Evolutionary conservation across 2,329 filamentous ascomycete genomes (phyloP), one percentile per base, ranked within the genome.

Genomic region (Ascomycota sp.): DNA sequence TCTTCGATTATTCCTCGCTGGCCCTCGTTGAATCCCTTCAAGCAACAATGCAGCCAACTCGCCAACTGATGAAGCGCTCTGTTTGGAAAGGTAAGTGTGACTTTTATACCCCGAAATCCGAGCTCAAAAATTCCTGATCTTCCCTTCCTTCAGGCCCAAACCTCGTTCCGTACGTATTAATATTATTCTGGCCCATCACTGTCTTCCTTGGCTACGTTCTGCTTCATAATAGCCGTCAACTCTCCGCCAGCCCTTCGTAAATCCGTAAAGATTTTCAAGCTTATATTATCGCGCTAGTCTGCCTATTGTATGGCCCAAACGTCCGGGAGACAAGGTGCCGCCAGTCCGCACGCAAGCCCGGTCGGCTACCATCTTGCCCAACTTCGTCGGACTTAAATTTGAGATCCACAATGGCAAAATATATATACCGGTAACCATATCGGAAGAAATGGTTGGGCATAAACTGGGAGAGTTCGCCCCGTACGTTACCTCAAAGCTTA

Each of bases 371-470:
- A 89, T 94, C 43, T 65, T 93, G 33, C 85, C 85, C 37, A 91
- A 79, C 54, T 93, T 93, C 49, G 81, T 94, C 31, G 83, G 83
- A 10, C 59, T 92, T 43, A 75, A 72, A 50, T 94, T 94, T 53
- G 76, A 85, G 53, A 69, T 94, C 35, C 77, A 94, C 59, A 92
- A 93, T 51, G 85, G 85, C 45, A 92, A 89, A 59, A 67, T 66
- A 21, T 93, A 93, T 53, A 58, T 75, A 42, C 79, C 89, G 41
- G 65, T 93, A 32, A 65, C 63, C 39, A 78, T 94, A 38, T 92
- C 83, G 11, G 85, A 93, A 51, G 80, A 93, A 46, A 94, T 94
- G 85, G 85, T 94, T 29, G 85, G 85, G 31, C 78, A 89, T 55
- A 94, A 93, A 57, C 63, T 94, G 41, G 85, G 85, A 43, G 85